These are phyloP conservation scores for Xylaria hypoxylon DNA, from an alignment of 2,329 filamentous ascomycete species.

Conservation along the genomic window DNA sequence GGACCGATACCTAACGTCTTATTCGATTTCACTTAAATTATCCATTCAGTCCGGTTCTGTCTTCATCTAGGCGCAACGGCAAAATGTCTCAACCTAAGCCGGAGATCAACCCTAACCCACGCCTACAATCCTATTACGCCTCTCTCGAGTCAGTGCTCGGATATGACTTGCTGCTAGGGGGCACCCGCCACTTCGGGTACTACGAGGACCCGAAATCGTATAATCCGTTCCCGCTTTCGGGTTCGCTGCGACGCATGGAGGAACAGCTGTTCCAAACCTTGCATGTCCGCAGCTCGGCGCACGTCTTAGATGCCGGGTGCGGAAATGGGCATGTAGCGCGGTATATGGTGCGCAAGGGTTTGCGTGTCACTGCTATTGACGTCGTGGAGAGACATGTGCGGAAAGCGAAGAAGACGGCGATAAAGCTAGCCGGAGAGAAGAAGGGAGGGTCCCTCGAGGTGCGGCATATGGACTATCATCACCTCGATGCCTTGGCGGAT, in stretches of 20 bases:
- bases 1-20: not conserved
- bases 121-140: constrained; percentile 32
- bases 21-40: not conserved
- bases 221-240: constrained; percentile 29
- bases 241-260: constrained; percentile 56
- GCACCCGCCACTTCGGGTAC: constrained; percentile 36
- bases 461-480: constrained; percentile 62
- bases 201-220: constrained; percentile 23
- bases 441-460: constrained; percentile 54
- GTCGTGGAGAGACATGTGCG: constrained; percentile 60
- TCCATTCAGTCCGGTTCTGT: not conserved
- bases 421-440: constrained; percentile 33
- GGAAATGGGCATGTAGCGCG: constrained; percentile 63
- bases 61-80: not conserved
- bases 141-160: constrained; percentile 36
- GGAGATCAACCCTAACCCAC: constrained; percentile 29
- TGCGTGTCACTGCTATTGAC: constrained; percentile 61
- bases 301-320: constrained; percentile 64
- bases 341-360: constrained; percentile 57
- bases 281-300: constrained; percentile 52
- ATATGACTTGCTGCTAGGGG: constrained; percentile 33
- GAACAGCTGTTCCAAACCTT: constrained; percentile 58
- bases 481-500: constrained; percentile 56
- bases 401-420: constrained; percentile 51
- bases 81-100: constrained; percentile 13